Evolutionary conservation across 1,139 yeast genomes (phyloP).

Genomic region (Yamadazyma spencermartinsiae): DNA sequence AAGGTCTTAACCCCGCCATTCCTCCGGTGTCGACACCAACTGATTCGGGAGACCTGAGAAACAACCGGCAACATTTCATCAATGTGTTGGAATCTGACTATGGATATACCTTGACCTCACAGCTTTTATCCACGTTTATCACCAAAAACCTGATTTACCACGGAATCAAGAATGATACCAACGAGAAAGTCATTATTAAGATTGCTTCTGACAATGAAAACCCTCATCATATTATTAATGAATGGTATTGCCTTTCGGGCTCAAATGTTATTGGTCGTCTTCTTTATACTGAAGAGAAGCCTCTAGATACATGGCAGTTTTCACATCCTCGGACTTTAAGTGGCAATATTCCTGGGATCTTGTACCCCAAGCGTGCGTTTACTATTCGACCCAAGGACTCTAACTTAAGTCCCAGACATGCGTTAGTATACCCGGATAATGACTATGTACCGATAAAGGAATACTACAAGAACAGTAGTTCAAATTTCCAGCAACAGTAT

Average conservation of each 20-base stretch:
- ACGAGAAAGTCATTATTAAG: constrained; percentile 24
- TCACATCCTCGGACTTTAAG: constrained; percentile 31
- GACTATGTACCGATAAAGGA: constrained; percentile 5
- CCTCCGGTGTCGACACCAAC: not conserved
- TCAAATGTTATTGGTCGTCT: not conserved
- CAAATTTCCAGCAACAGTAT: constrained; percentile 4
- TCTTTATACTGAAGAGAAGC: not conserved
- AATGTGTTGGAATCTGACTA: constrained; percentile 18
- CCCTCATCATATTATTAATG: constrained; percentile 30
- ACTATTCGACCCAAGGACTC: constrained; percentile 14
- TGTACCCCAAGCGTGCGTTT: constrained; percentile 29
- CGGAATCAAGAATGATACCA: constrained; percentile 18
- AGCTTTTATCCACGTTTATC: constrained; percentile 17
- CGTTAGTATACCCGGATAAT: constrained; percentile 21
- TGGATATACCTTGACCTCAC: constrained; percentile 21
- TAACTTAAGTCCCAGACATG: constrained; percentile 19
- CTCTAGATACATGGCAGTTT: constrained; percentile 11
- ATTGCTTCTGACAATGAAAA: constrained; percentile 27
- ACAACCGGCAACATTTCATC: constrained; percentile 17
- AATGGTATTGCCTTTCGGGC: constrained; percentile 35
- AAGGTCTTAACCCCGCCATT: constrained; percentile 11
- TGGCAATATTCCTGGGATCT: constrained; percentile 25
- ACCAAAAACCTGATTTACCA: constrained; percentile 20
- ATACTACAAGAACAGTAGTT: constrained; percentile 10
- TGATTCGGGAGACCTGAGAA: constrained; percentile 6